A percentile compares a stretch with the other conserved stretches of the same genome.
Evolutionary conservation across 2,329 filamentous ascomycete species (phyloP).

Genomic region (Coniochaeta sp.): DNA sequence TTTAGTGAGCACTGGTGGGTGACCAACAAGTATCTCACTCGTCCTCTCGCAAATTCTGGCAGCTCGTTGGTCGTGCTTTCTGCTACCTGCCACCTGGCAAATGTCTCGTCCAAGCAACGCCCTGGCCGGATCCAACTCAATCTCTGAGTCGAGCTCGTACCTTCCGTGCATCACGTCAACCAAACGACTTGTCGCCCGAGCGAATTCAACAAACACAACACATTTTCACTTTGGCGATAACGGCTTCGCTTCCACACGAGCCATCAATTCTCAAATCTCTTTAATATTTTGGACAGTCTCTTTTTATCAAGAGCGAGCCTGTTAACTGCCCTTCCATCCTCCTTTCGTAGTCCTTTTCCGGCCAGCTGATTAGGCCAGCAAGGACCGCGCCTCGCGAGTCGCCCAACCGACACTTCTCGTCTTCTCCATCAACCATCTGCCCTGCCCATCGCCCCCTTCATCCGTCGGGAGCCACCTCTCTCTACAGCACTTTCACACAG

Average conservation of each 20-base stretch:
- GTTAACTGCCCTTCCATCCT: background rate
- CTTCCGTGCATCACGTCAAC: constrained; percentile 11
- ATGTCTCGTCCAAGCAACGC: background rate
- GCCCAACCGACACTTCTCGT: constrained; percentile 2
- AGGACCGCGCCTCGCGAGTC: constrained; percentile 14
- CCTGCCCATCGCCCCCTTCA: constrained; percentile 6
- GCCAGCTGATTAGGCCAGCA: constrained; percentile 8
- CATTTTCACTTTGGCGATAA: background rate
- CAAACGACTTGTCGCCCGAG: background rate
- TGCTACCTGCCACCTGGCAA: background rate
- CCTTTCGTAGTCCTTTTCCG: background rate
- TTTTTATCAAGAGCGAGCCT: background rate
- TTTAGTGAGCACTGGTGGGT: background rate
- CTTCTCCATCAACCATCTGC: constrained; percentile 3
- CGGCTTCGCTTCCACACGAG: background rate
- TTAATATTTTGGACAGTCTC: background rate
- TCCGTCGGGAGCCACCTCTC: constrained; percentile 3
- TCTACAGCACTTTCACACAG: constrained; percentile 4
- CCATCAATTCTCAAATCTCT: background rate
- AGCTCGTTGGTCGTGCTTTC: background rate
- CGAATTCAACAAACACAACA: constrained; percentile 1
- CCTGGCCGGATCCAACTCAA: constrained; percentile 4
- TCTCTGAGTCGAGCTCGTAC: constrained; percentile 10
- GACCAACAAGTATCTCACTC: background rate
- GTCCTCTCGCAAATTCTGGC: background rate